These are phyloP conservation scores for Haematococcus sp. DNA, from an alignment of 139 green algal species.

Conservation along the genomic window DNA sequence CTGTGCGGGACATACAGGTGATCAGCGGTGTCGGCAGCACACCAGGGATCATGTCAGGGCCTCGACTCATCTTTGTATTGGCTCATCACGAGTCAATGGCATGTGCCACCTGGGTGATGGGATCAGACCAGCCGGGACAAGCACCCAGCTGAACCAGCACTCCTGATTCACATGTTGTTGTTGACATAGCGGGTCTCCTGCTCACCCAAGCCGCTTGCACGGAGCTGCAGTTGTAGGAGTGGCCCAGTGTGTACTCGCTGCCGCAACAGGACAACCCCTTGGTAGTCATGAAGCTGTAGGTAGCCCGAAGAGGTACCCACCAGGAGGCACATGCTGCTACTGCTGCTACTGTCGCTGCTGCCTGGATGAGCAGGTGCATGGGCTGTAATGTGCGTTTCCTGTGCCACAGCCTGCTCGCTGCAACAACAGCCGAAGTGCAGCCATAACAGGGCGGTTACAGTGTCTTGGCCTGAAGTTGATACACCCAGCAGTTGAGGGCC, in stretches of 20 bases:
- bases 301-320: constrained; percentile 51
- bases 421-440: not conserved
- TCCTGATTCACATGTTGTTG: too few relatives aligned
- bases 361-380: too few relatives aligned
- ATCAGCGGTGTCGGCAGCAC: too few relatives aligned
- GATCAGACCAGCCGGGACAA: too few relatives aligned
- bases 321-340: constrained; percentile 36
- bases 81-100: too few relatives aligned
- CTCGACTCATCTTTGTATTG: too few relatives aligned
- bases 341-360: too few relatives aligned
- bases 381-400: too few relatives aligned
- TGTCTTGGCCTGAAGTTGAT: not conserved
- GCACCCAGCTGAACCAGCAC: too few relatives aligned
- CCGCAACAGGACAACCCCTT: constrained; percentile 44
- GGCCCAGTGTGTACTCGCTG: constrained; percentile 46
- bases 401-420: not conserved
- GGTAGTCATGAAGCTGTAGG: constrained; percentile 54
- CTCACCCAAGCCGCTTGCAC: not conserved
- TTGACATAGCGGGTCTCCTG: not conserved
- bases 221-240: not conserved
- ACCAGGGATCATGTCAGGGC: too few relatives aligned
- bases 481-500: not conserved
- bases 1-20: too few relatives aligned
- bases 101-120: too few relatives aligned
- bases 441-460: constrained; percentile 2